These are phyloP conservation scores for Saussurea involucrata DNA, from an alignment of 129 eudicot genomes.

Conservation along the genomic window DNA sequence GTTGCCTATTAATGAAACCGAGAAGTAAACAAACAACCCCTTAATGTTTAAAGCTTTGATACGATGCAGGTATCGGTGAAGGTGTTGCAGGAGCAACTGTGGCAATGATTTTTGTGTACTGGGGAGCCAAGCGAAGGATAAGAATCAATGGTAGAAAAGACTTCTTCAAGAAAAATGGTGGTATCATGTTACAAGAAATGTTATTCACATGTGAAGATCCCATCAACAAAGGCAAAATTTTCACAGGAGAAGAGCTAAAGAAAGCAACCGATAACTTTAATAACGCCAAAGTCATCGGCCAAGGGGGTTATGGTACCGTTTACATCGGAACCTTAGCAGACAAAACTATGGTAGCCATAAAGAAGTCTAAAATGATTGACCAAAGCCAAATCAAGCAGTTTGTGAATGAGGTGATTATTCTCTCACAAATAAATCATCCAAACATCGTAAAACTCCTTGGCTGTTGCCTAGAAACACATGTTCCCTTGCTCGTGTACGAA, in stretches of 20 bases:
- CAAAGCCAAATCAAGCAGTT: slow-evolving; percentile 13
- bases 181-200: slow-evolving; percentile 12
- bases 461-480: slow-evolving; percentile 16
- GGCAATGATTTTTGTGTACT: background rate
- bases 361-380: slow-evolving; percentile 15
- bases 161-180: slow-evolving; percentile 15
- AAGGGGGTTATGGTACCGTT: slow-evolving; percentile 19
- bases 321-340: background rate
- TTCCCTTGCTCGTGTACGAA: slow-evolving; percentile 20
- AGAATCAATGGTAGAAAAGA: slow-evolving; percentile 9
- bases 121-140: background rate
- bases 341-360: slow-evolving; percentile 5
- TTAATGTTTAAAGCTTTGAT: background rate
- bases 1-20: no score
- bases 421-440: slow-evolving; percentile 1
- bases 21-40: no score
- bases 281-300: background rate
- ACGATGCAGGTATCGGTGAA: background rate
- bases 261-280: slow-evolving; percentile 17
- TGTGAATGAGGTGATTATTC: slow-evolving; percentile 13
- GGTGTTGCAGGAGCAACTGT: slow-evolving; percentile 9
- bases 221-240: background rate
- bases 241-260: slow-evolving; percentile 7
- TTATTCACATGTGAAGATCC: slow-evolving; percentile 1
- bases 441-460: slow-evolving; percentile 14